Evolutionary conservation across 805 yeast species (phyloP), one percentile per base, ranked within the genome.

Genomic region (Ogataea nonfermentans): DNA sequence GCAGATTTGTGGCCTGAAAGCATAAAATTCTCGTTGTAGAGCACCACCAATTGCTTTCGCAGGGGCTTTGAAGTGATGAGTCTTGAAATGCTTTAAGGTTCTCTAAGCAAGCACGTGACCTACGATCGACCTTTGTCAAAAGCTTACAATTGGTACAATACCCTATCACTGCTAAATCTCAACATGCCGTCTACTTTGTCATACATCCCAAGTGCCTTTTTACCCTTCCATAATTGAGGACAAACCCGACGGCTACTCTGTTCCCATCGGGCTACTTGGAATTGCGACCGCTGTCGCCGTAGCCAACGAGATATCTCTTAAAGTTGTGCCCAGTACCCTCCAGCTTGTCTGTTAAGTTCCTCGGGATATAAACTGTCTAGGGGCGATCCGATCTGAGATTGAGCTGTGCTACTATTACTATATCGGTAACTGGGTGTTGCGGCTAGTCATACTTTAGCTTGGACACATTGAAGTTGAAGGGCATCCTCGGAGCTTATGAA

Each of bases 21-120:
- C 23, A 57, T 60, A 38, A 63, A 55, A 1, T 67, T 69, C 24
- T 55, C 54, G 14, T 35, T 57, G 62, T 22, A 66, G 53, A n/a
- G 70, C 70, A 34, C 63, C 64, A 9, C 67, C 71, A 37, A 66
- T 70, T 19, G 64, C 71, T 42, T 59, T 64, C 6, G 63, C 55
- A 7, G 70, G 65, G 48, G 65, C 54, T 33, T 58, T 59, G 41
- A 52, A 55, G 24, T 46, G 47, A 37, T 55, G 58, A 35, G 60
- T 54, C 42, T 57, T 58, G 48, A 66, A 61, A 14, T 62, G 44
- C 25, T 62, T 49, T 20, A 65, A 46, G n/a, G 66, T 41, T 36
- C 53, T 41, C 53, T 52, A 49, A 24, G 44, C 53, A 29, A 10
- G 47, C 36, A 29, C 52, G 35, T 22, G 46, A 26, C 9, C 49